These are phyloP conservation scores for Quercus bicolor DNA, from an alignment of 306 rosid species.

Conservation along the genomic window DNA sequence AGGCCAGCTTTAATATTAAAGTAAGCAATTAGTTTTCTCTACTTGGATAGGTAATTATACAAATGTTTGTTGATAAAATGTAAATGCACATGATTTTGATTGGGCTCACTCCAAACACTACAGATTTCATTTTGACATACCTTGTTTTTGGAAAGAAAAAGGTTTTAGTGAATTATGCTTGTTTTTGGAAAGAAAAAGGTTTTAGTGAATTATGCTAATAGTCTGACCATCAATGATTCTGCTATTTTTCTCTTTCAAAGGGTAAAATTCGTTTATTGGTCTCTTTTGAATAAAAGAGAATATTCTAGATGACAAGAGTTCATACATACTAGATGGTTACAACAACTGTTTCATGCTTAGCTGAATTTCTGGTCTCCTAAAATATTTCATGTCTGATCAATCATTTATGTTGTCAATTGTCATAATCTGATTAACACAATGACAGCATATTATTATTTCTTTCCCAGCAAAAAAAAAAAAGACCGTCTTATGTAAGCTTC, in stretches of 20 bases:
- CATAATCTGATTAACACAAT: neutral
- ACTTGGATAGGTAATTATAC: neutral
- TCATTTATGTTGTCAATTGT: neutral
- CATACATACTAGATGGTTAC: neutral
- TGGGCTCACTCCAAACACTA: too few species aligned
- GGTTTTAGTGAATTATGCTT: neutral
- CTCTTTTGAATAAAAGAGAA: neutral
- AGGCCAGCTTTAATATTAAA: too few species aligned
- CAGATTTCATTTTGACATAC: too few species aligned
- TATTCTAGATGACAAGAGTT: neutral
- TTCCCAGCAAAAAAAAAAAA: neutral
- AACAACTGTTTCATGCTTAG: neutral
- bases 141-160: too few species aligned
- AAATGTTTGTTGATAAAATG: neutral
- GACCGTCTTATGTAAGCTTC: too few species aligned
- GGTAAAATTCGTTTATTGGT: neutral
- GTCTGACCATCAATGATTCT: neutral
- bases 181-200: neutral
- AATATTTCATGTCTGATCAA: neutral
- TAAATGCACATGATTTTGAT: too few species aligned
- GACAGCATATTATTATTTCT: neutral
- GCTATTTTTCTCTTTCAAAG: neutral
- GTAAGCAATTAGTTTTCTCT: neutral
- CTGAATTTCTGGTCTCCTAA: neutral
- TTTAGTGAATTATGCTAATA: neutral